phyloP scores from a whole-genome alignment of 306 rosid genomes.

The Citrullus mucosospermus region DNA sequence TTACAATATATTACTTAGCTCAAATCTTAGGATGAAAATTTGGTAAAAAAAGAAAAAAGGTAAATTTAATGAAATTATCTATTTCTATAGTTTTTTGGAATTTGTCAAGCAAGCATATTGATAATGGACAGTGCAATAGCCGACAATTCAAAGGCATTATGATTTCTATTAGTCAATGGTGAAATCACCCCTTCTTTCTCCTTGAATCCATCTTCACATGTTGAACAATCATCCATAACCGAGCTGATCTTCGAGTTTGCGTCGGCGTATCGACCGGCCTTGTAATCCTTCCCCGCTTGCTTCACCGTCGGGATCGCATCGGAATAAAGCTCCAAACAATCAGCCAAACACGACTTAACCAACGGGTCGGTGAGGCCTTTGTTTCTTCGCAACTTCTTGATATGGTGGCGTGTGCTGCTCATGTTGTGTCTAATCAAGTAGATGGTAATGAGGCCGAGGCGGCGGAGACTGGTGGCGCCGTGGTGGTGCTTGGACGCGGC shows the following conservation, averaged over 20 bases:
- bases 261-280: conserved; percentile 19
- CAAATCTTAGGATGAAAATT: background rate
- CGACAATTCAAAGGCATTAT: conserved; percentile 35
- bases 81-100: background rate
- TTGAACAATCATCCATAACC: conserved; percentile 38
- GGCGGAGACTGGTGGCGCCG: background rate
- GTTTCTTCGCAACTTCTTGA: conserved; percentile 17
- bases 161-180: conserved; percentile 44
- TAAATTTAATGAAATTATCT: background rate
- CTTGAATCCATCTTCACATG: conserved; percentile 47
- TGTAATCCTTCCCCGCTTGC: conserved; percentile 27
- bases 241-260: conserved; percentile 28
- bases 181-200: conserved; percentile 34
- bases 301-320: conserved; percentile 26
- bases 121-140: conserved; percentile 43
- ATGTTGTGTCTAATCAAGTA: conserved; percentile 1
- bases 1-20: background rate
- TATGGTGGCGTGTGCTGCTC: background rate
- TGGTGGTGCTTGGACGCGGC: background rate
- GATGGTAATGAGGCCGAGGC: conserved; percentile 14
- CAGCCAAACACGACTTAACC: conserved; percentile 24
- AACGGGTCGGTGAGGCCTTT: background rate
- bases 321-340: conserved; percentile 43
- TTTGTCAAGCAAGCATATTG: background rate
- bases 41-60: background rate